phyloP scores from a whole-genome alignment of 768 basidiomycete species.

The Mycena epipterygia region DNA sequence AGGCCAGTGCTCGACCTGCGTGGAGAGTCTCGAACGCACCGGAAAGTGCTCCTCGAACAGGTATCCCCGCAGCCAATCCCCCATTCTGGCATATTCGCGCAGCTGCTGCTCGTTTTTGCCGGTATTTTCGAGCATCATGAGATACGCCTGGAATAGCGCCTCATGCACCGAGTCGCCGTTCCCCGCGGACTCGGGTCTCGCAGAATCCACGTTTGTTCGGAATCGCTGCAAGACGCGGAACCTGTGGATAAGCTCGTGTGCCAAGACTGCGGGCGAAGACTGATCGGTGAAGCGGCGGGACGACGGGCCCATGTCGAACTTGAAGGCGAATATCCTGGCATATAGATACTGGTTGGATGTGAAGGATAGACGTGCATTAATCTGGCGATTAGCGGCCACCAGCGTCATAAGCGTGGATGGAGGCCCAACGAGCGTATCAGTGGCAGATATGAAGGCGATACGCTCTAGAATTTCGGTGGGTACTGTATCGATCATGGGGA shows the following conservation, averaged over 20 bases:
- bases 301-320: slow-evolving; percentile 74
- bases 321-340: slow-evolving; percentile 73
- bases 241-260: slow-evolving; percentile 75
- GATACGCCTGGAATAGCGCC: slow-evolving; percentile 76
- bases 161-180: slow-evolving; percentile 53
- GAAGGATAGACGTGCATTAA: slow-evolving; percentile 65
- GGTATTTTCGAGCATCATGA: slow-evolving; percentile 88
- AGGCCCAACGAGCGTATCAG: slow-evolving; percentile 67
- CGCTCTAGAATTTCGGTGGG: slow-evolving; percentile 87
- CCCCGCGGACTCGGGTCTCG: slow-evolving; percentile 38
- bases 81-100: slow-evolving; percentile 74
- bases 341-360: slow-evolving; percentile 77
- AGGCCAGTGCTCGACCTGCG: slow-evolving; percentile 70
- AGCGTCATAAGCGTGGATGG: slow-evolving; percentile 72
- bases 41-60: slow-evolving; percentile 75
- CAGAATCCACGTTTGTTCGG: slow-evolving; percentile 58
- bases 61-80: slow-evolving; percentile 74
- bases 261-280: slow-evolving; percentile 59
- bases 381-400: slow-evolving; percentile 61
- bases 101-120: slow-evolving; percentile 80
- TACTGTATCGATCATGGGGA: slow-evolving; percentile 57
- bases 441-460: slow-evolving; percentile 77
- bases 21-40: slow-evolving; percentile 59
- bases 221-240: slow-evolving; percentile 71
- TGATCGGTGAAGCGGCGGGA: slow-evolving; percentile 59